These are phyloP conservation scores for Ophryocystis elektroscirrha DNA, from an alignment of 169 alveolate genomes.

Conservation along the genomic window DNA sequence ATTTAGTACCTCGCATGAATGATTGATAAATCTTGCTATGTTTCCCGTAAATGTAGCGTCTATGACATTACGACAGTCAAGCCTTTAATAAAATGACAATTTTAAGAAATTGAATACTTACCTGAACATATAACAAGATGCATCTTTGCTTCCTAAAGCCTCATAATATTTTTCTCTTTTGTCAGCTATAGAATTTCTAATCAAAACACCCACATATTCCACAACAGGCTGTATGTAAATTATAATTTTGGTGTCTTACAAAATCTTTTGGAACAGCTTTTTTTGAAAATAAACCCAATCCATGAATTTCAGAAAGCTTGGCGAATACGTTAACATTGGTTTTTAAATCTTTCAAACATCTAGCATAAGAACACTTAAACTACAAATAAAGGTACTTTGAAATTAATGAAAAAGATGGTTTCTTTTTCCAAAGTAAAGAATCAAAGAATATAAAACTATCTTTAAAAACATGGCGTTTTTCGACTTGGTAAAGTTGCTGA, in stretches of 20 bases:
- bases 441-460: too few relatives aligned
- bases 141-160: constrained; percentile 47
- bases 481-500: too few relatives aligned
- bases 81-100: constrained; percentile 34
- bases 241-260: constrained; percentile 8
- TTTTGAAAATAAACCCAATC: constrained; percentile 60
- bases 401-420: too few relatives aligned
- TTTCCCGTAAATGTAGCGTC: constrained; percentile 88
- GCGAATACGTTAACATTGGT: too few relatives aligned
- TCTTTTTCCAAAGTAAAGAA: too few relatives aligned
- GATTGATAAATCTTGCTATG: constrained; percentile 82
- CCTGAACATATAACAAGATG: constrained; percentile 56
- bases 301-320: constrained; percentile 50
- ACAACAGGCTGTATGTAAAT: constrained; percentile 39
- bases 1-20: constrained; percentile 66
- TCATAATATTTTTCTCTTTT: constrained; percentile 53
- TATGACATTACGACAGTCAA: constrained; percentile 68
- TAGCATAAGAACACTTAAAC: too few relatives aligned
- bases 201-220: constrained; percentile 69
- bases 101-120: neutral
- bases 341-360: too few relatives aligned
- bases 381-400: too few relatives aligned
- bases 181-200: constrained; percentile 62
- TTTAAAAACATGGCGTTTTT: too few relatives aligned
- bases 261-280: constrained; percentile 50